These are phyloP conservation scores for Lachnellula hyalina DNA, from an alignment of 2,329 filamentous ascomycete genomes.

Conservation along the genomic window DNA sequence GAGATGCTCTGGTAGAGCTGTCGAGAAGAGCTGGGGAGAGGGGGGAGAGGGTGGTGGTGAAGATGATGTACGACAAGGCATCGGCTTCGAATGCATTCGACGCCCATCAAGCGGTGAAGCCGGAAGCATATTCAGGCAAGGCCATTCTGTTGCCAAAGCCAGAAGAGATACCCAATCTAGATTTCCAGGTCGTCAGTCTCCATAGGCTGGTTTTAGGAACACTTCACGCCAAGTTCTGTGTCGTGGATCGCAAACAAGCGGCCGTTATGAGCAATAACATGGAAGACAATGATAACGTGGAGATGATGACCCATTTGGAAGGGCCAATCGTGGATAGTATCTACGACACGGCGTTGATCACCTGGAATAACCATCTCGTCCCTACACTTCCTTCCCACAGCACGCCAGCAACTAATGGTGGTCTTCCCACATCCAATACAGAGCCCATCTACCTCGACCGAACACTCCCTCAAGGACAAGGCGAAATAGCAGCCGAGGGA, in stretches of 20 bases:
- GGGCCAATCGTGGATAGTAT: slow-evolving; percentile 71
- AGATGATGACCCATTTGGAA: slow-evolving; percentile 75
- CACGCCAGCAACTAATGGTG: slow-evolving; percentile 41
- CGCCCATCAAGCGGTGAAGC: slow-evolving; percentile 57
- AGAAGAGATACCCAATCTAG: slow-evolving; percentile 64
- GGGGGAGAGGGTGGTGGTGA: slow-evolving; percentile 57
- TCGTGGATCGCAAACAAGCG: slow-evolving; percentile 67
- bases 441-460: slow-evolving; percentile 1
- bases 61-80: slow-evolving; percentile 71
- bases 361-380: slow-evolving; percentile 60
- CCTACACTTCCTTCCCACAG: slow-evolving; percentile 53
- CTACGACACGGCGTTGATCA: slow-evolving; percentile 69
- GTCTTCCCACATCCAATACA: background rate
- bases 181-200: slow-evolving; percentile 68
- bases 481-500: slow-evolving; percentile 5
- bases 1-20: slow-evolving; percentile 63
- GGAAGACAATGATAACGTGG: slow-evolving; percentile 71
- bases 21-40: slow-evolving; percentile 57
- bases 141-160: slow-evolving; percentile 56
- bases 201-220: slow-evolving; percentile 67
- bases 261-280: slow-evolving; percentile 76
- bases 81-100: slow-evolving; percentile 58
- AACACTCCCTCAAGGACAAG: slow-evolving; percentile 16
- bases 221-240: slow-evolving; percentile 72
- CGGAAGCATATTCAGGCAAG: slow-evolving; percentile 52